Evolutionary conservation across 257 asterid genomes (phyloP), one percentile per base, ranked within the genome.

Genomic region (Nicotiana knightiana): DNA sequence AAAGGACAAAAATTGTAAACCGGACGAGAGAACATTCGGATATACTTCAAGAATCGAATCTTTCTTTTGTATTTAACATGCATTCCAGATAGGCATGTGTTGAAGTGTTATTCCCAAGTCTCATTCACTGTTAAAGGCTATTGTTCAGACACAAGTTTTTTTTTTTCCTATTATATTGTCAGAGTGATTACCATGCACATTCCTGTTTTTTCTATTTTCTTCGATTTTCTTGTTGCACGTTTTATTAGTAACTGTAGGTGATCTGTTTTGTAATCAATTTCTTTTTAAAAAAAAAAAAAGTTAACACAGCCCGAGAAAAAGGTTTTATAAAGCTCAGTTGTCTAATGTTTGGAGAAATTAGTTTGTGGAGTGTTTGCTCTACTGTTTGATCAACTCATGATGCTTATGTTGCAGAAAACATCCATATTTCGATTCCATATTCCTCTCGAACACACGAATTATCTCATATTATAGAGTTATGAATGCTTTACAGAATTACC

Each of bases 401-500:
- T 26, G 4, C 79, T 73, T 73, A 73, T 48, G 24, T 43, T 73
- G 39, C 43, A 73, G 39, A 73, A 73, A 46, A 24, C 53, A 26
- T 26, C 26, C 43, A 39, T 75, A 24, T 73, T 73, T 73, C 62
- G 48, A 6, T 73, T 51, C 66, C 54, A 8, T 73, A 39, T 62
- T 85, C 88, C 85, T 83, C 67, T 89, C 92, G 88, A 86, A 90
- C 93, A 85, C 78, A 81, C 66, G 57, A 67, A n/a, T 37, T 91
- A 68, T 89, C 97, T 93, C 96, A 90, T 91, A 88, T 89, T 88
- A 88, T 92, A 91, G 91, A 91, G 87, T 91, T 93, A 81, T 89
- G 89, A 89, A 81, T 92, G 88, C 91, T 94, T 93, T 93, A 87
- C 98, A 96, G 99, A 96, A 90, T 90, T 94, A 94, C 93, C 88